A percentile compares a stretch with the other conserved stretches of the same genome.
phyloP scores from a whole-genome alignment of 2,329 filamentous ascomycete species.

The Sarocladium oryzae region DNA sequence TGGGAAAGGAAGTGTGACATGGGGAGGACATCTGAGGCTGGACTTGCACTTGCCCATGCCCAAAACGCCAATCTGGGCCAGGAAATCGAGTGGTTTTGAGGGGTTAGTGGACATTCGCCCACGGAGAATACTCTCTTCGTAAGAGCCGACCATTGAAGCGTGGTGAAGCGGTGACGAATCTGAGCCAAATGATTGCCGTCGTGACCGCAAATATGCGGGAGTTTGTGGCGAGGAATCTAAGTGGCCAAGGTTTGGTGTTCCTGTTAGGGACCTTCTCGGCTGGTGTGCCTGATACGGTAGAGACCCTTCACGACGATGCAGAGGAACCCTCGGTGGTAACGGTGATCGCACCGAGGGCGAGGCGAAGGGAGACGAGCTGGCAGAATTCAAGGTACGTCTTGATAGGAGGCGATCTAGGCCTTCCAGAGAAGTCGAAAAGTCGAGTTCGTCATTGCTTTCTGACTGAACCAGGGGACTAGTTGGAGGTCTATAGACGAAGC shows the following conservation, averaged over 20 bases:
- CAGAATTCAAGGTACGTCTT: conserved; percentile 66
- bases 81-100: conserved; percentile 85
- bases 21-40: conserved; percentile 76
- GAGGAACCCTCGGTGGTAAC: conserved; percentile 10
- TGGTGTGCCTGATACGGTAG: conserved; percentile 72
- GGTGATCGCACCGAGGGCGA: conserved; percentile 30
- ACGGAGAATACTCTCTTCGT: conserved; percentile 91
- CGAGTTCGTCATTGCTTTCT: conserved; percentile 68
- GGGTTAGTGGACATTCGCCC: conserved; percentile 96
- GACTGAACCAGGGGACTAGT: conserved; percentile 91
- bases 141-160: conserved; percentile 94
- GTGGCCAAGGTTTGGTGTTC: conserved; percentile 37
- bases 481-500: conserved; percentile 78
- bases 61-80: conserved; percentile 90
- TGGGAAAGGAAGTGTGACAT: conserved; percentile 85
- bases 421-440: conserved; percentile 50
- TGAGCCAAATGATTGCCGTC: conserved; percentile 64
- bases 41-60: conserved; percentile 85
- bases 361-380: conserved; percentile 39
- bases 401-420: conserved; percentile 40
- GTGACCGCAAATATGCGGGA: conserved; percentile 44
- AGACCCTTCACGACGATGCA: conserved; percentile 50
- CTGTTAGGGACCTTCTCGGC: conserved; percentile 67
- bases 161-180: conserved; percentile 76
- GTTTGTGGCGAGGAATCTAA: conserved; percentile 39